Percentiles rank a stretch among this genome's conserved stretches.
phyloP scores from a whole-genome alignment of 176 grass and related monocot genomes.

The Zizania latifolia region DNA sequence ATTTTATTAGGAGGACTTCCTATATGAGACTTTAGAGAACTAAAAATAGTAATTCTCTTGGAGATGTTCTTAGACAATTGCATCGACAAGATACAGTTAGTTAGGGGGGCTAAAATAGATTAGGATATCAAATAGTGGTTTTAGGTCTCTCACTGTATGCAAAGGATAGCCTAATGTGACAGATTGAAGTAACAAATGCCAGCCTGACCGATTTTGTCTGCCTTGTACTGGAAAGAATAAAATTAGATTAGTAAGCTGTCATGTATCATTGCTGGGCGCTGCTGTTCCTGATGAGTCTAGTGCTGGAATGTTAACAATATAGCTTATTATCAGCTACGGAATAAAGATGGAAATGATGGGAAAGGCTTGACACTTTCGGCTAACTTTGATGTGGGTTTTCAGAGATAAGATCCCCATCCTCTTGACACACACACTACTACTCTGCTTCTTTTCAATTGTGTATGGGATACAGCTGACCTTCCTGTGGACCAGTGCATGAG shows the following conservation, averaged over 20 bases:
- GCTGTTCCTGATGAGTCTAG: constrained; percentile 30
- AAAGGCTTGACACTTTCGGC: constrained; percentile 78
- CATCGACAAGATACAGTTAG: too few species aligned
- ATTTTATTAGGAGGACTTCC: too few species aligned
- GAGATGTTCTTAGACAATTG: too few species aligned
- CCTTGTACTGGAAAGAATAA: background rate
- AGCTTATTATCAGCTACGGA: constrained; percentile 36
- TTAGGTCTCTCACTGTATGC: background rate
- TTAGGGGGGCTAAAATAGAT: background rate
- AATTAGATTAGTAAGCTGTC: background rate
- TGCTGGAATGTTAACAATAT: constrained; percentile 20
- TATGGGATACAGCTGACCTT: constrained; percentile 25
- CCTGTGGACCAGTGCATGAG: constrained; percentile 30
- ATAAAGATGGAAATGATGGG: constrained; percentile 72
- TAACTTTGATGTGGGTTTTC: constrained; percentile 59
- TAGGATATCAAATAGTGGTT: background rate
- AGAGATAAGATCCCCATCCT: constrained; percentile 84
- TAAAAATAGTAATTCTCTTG: too few species aligned
- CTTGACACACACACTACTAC: constrained; percentile 43
- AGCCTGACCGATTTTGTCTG: constrained; percentile 1
- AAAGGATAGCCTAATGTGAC: background rate
- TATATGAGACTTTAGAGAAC: too few species aligned
- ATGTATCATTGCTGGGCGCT: too few species aligned
- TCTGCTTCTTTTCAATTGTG: constrained; percentile 44
- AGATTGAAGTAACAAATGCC: constrained; percentile 19